Conservation (phyloP, 495 filamentous ascomycete species). For the Talaromyces liani region DNA sequence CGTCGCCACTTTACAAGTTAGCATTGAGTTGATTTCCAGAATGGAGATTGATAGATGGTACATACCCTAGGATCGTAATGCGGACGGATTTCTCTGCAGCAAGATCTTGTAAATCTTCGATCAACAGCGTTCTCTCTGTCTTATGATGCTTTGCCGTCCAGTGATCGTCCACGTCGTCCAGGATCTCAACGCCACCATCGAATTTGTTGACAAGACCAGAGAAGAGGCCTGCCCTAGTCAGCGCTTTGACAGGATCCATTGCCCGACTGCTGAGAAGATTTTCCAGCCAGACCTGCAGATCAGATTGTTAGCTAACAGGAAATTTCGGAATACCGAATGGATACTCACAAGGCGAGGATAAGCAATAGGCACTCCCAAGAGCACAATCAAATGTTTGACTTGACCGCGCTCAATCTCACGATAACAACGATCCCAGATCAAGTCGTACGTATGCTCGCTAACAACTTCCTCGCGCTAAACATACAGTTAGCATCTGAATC, state of each 20-base stretch:
- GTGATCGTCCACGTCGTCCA: slow-evolving; percentile 90
- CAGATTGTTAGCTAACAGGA: slow-evolving; percentile 8
- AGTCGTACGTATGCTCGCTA: slow-evolving; percentile 70
- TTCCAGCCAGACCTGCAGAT: slow-evolving; percentile 53
- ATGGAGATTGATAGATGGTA: background rate
- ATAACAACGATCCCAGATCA: slow-evolving; percentile 77
- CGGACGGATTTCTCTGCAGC: slow-evolving; percentile 86
- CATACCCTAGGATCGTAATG: slow-evolving; percentile 76
- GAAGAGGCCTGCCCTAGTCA: slow-evolving; percentile 75
- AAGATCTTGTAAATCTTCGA: slow-evolving; percentile 83
- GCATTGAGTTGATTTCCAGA: slow-evolving; percentile 4
- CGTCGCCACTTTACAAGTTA: slow-evolving; percentile 60
- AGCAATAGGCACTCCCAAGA: slow-evolving; percentile 81
- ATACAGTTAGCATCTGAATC: slow-evolving; percentile 17
- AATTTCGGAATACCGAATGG: slow-evolving; percentile 17
- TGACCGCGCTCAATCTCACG: slow-evolving; percentile 75
- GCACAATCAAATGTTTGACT: slow-evolving; percentile 80
- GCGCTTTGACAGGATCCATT: slow-evolving; percentile 80
- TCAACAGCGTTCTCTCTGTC: slow-evolving; percentile 72
- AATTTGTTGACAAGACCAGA: slow-evolving; percentile 80
- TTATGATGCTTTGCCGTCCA: slow-evolving; percentile 97
- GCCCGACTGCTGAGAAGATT: slow-evolving; percentile 71
- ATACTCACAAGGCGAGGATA: slow-evolving; percentile 74
- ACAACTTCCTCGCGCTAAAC: slow-evolving; percentile 63
- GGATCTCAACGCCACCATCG: slow-evolving; percentile 86